Conservation (phyloP, 495 filamentous ascomycete species). For the Annulohypoxylon maeteangense region DNA sequence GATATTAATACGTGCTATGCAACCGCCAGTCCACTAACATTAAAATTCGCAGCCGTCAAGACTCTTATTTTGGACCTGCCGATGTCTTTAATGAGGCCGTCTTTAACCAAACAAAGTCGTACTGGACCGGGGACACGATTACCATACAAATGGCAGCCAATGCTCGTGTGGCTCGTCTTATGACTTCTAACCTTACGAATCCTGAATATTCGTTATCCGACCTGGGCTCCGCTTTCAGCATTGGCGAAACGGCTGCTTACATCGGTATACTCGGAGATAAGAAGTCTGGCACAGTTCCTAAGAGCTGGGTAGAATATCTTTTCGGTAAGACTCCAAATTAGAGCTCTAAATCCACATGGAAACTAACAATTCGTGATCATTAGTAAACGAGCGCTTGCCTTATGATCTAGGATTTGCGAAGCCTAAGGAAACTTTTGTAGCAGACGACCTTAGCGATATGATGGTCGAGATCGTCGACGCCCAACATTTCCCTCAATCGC, state of each 20-base stretch:
- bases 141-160: constrained; percentile 56
- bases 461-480: not conserved
- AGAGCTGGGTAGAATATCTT: constrained; percentile 55
- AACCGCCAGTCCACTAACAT: not conserved
- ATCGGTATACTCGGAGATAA: constrained; percentile 58
- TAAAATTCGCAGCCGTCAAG: constrained; percentile 50
- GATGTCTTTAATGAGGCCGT: constrained; percentile 58
- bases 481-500: constrained; percentile 27
- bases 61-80: constrained; percentile 56
- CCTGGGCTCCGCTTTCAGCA: constrained; percentile 52
- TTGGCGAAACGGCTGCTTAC: constrained; percentile 60
- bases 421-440: not conserved
- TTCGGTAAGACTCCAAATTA: constrained; percentile 53
- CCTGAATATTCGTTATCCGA: constrained; percentile 52
- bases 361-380: constrained; percentile 26
- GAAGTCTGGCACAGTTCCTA: constrained; percentile 48
- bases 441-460: constrained; percentile 3
- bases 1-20: not conserved
- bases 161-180: constrained; percentile 55
- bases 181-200: constrained; percentile 58
- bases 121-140: constrained; percentile 54
- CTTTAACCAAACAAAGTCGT: constrained; percentile 57
- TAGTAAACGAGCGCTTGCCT: constrained; percentile 61
- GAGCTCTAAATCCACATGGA: not conserved
- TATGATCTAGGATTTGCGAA: constrained; percentile 55